Conservation (phyloP, 2,329 filamentous ascomycete species). For the Trichoderma atroviride region DNA sequence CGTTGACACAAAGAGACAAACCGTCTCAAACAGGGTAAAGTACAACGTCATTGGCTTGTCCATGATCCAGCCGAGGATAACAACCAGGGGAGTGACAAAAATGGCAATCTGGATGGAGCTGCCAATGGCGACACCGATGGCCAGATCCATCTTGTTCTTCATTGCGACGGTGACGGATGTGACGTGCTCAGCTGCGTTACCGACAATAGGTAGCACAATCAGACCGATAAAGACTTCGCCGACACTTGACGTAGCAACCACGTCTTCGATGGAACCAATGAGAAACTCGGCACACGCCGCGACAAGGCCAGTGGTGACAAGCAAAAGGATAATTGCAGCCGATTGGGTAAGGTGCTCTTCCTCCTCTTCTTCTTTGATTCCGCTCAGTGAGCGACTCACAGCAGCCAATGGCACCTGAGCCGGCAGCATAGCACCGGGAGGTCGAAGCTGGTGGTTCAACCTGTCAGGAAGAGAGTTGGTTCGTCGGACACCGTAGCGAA, state of each 20-base stretch:
- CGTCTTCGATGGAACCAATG: constrained; percentile 66
- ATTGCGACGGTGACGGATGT: constrained; percentile 71
- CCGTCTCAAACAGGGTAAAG: constrained; percentile 87
- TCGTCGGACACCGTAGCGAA: constrained; percentile 67
- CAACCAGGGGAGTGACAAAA: constrained; percentile 70
- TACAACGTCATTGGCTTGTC: constrained; percentile 74
- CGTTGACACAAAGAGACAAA: constrained; percentile 80
- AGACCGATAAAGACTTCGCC: constrained; percentile 71
- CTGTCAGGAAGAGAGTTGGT: constrained; percentile 75
- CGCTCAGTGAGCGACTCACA: constrained; percentile 36
- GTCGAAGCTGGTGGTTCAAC: constrained; percentile 49
- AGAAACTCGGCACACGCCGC: constrained; percentile 72
- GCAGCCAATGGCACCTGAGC: constrained; percentile 48
- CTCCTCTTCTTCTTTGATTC: constrained; percentile 38
- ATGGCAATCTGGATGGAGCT: constrained; percentile 73
- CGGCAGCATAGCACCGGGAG: constrained; percentile 55
- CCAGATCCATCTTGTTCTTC: constrained; percentile 77
- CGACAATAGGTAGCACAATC: constrained; percentile 72
- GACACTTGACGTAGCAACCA: constrained; percentile 58
- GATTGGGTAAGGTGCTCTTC: constrained; percentile 56
- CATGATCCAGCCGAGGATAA: constrained; percentile 72
- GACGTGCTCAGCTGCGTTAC: constrained; percentile 73
- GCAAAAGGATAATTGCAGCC: constrained; percentile 62
- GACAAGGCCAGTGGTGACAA: constrained; percentile 66
- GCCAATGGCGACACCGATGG: constrained; percentile 71